These are phyloP conservation scores for Schizothecium vesticola DNA, from an alignment of 495 filamentous ascomycete species.

Conservation along the genomic window DNA sequence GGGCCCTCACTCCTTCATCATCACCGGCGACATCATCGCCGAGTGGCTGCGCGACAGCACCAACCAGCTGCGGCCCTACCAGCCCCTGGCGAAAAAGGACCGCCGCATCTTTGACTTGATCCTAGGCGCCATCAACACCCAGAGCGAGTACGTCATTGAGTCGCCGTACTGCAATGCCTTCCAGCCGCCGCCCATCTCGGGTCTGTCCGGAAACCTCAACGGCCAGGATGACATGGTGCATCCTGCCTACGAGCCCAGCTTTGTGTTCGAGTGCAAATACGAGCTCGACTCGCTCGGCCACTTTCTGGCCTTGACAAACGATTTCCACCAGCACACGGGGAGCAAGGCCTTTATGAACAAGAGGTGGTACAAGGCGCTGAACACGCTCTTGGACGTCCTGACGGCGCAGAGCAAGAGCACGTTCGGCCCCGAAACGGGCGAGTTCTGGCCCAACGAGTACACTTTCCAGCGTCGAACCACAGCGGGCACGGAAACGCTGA, in stretches of 20 bases:
- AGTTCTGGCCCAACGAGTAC: constrained; percentile 68
- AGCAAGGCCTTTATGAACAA: constrained; percentile 71
- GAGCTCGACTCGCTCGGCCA: constrained; percentile 92
- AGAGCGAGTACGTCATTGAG: constrained; percentile 88
- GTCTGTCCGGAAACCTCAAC: constrained; percentile 60
- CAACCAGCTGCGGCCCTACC: constrained; percentile 89
- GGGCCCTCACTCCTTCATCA: constrained; percentile 86
- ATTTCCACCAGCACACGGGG: constrained; percentile 75
- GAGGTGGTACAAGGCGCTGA: constrained; percentile 75
- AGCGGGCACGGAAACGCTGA: constrained; percentile 85
- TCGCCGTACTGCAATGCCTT: constrained; percentile 98
- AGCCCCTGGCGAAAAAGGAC: constrained; percentile 75
- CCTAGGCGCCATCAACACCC: constrained; percentile 92
- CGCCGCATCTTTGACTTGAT: constrained; percentile 69
- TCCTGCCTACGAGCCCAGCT: constrained; percentile 72
- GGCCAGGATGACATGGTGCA: constrained; percentile 80
- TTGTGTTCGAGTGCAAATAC: constrained; percentile 98
- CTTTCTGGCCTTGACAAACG: constrained; percentile 80
- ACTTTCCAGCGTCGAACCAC: constrained; percentile 77
- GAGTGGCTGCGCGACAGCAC: constrained; percentile 98
- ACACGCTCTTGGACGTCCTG: constrained; percentile 66
- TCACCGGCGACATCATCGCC: constrained; percentile 97
- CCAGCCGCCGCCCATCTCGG: constrained; percentile 82
- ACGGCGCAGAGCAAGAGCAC: constrained; percentile 75
- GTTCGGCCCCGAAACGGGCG: constrained; percentile 60